Evolutionary conservation across 805 yeast species (phyloP).

Genomic region (Debaryomyces hansenii): DNA sequence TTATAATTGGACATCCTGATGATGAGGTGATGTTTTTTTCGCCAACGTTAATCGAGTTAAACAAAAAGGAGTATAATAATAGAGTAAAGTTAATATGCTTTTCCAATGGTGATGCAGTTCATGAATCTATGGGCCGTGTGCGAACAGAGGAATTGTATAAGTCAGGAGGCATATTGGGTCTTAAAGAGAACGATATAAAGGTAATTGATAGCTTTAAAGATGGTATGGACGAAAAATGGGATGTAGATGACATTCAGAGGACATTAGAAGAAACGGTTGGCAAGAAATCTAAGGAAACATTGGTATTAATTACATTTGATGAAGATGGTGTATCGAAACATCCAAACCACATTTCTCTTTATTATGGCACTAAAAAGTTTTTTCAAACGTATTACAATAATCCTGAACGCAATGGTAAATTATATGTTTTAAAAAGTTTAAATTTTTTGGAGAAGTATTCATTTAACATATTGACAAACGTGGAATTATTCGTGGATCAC

Average conservation of each 20-base stretch:
- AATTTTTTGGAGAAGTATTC: constrained; percentile 51
- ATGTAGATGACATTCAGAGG: constrained; percentile 37
- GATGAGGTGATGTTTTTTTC: constrained; percentile 98
- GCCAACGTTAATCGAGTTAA: constrained; percentile 63
- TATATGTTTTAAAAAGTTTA: constrained; percentile 35
- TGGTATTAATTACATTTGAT: constrained; percentile 76
- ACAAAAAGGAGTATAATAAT: constrained; percentile 49
- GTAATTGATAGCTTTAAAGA: constrained; percentile 56
- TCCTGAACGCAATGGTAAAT: constrained; percentile 10
- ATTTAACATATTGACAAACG: constrained; percentile 43
- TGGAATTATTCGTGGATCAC: constrained; percentile 38
- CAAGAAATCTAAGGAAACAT: constrained; percentile 11
- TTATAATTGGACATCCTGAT: constrained; percentile 93
- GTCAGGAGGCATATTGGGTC: constrained; percentile 57
- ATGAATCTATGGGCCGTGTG: constrained; percentile 65
- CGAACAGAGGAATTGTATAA: constrained; percentile 60
- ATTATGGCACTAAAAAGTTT: constrained; percentile 47
- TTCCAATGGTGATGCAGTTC: constrained; percentile 67
- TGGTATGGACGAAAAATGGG: constrained; percentile 71
- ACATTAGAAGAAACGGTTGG: constrained; percentile 31
- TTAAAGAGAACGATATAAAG: constrained; percentile 39
- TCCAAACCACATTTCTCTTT: constrained; percentile 76
- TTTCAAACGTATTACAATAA: constrained; percentile 14
- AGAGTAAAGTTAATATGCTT: constrained; percentile 63
- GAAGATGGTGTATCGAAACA: constrained; percentile 79